Conservation (phyloP, 768 basidiomycete genomes). For the Lenzites betulinus region DNA sequence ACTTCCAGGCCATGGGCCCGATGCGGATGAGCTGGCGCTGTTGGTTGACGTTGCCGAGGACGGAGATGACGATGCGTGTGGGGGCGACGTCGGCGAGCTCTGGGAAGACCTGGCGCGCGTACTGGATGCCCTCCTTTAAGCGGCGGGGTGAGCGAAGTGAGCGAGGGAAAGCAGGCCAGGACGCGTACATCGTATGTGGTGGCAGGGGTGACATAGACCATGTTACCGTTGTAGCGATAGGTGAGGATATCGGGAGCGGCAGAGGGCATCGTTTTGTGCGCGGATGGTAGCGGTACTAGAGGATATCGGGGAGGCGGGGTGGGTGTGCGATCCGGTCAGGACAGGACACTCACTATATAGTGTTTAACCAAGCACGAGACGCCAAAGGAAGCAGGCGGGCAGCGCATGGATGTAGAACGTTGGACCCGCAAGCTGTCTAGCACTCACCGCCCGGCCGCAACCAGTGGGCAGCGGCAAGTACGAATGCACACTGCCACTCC, state of each 20-base stretch:
- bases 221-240: constrained; percentile 25
- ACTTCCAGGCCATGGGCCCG: constrained; percentile 28
- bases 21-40: constrained; percentile 26
- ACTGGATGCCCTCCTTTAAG: constrained; percentile 26
- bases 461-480: no score
- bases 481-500: no score
- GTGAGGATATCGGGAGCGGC: constrained; percentile 24
- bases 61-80: constrained; percentile 26
- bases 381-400: no score
- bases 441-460: no score
- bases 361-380: no score
- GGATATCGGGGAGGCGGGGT: not conserved
- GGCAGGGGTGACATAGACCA: constrained; percentile 34
- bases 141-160: not conserved
- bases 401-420: no score
- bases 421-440: no score
- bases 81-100: constrained; percentile 24
- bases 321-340: not conserved
- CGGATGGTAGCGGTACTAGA: not conserved
- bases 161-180: not conserved
- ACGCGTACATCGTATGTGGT: constrained; percentile 24
- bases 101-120: constrained; percentile 23
- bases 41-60: constrained; percentile 23
- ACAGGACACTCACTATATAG: no score
- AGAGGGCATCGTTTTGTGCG: not conserved